Conservation (phyloP, 768 basidiomycete genomes). For the Suillus americanus region DNA sequence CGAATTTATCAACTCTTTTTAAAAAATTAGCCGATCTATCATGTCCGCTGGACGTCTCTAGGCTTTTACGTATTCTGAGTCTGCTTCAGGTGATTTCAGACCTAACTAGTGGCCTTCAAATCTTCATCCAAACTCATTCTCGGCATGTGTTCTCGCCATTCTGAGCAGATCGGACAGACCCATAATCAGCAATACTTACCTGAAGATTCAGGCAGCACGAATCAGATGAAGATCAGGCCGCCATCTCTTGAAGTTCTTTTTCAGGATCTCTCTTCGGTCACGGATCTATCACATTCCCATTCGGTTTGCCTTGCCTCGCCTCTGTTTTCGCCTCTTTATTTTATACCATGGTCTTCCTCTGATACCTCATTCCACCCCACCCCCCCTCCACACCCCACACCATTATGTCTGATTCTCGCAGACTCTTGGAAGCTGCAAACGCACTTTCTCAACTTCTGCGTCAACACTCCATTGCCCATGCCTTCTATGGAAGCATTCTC, state of each 20-base stretch:
- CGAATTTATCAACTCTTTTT: background rate
- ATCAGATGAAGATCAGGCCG: constrained; percentile 31
- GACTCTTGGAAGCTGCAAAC: constrained; percentile 75
- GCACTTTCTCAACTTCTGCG: constrained; percentile 69
- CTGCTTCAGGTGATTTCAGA: constrained; percentile 13
- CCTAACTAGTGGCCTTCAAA: constrained; percentile 1
- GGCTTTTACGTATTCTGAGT: constrained; percentile 13
- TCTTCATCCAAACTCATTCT: constrained; percentile 5
- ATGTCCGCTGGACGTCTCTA: constrained; percentile 2
- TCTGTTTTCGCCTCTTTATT: constrained; percentile 41
- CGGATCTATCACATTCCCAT: constrained; percentile 54
- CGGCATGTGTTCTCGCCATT: constrained; percentile 11
- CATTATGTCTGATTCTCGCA: constrained; percentile 62
- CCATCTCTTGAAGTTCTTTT: constrained; percentile 35
- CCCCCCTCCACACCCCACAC: constrained; percentile 25
- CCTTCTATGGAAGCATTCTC: constrained; percentile 76
- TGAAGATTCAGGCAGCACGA: constrained; percentile 9
- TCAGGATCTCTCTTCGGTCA: constrained; percentile 42
- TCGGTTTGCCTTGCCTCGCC: constrained; percentile 36
- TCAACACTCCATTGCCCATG: constrained; percentile 64
- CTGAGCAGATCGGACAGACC: constrained; percentile 25
- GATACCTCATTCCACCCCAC: constrained; percentile 32
- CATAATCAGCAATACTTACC: constrained; percentile 23
- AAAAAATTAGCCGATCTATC: constrained; percentile 1
- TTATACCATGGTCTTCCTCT: constrained; percentile 47